Evolutionary conservation across 2,329 filamentous ascomycete genomes (phyloP), one percentile per base, ranked within the genome.

Genomic region (Arthrinium phaeospermum): DNA sequence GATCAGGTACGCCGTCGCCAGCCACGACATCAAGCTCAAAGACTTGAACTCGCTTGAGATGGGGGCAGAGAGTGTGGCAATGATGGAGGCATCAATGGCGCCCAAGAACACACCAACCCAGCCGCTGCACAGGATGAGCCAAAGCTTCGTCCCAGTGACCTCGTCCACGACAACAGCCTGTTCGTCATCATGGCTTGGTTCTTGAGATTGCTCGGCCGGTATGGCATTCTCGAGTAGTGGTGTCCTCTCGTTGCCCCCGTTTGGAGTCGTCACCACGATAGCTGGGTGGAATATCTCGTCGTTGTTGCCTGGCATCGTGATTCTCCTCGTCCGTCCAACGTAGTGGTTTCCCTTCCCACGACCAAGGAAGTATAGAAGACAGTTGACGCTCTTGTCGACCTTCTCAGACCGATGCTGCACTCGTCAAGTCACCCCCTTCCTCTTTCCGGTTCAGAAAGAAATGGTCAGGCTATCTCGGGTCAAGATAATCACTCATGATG

Each of bases 1-100:
- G 78, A 98, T 95, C 41, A 97, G 88, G 80, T 97, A 98, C 27
- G 94, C 92, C 0, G 94, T 93, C 0, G 94, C 95, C 10, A 98
- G 90, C 95, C 95, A 98, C 0, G 94, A 95, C 64, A 97, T 87
- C 4, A 96, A 86, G 27, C 91, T 92, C 41, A 97, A 89, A 0
- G 94, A 97, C 72, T 91, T 87, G 82, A 98, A 97, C 61, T 92
- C 92, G 79, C 91, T 93, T 34, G 93, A 93, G 75, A 98, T 97
- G 10, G 95, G 94, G 0, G 90, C 93, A 0, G 93, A 92, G 0
- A 98, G 88, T 0, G 95, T 98, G 12, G 95, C 94, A 76, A 97
- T 94, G 75, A 98, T 92, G 68, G 94, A 96, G 1, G 89, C 90
- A 82, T 98, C 94, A 51, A 91, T 84, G 49, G 90, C 90, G 45